Evolutionary conservation across 192 early-diverging fungal species (phyloP).

Genomic region (Backusella australiensis): DNA sequence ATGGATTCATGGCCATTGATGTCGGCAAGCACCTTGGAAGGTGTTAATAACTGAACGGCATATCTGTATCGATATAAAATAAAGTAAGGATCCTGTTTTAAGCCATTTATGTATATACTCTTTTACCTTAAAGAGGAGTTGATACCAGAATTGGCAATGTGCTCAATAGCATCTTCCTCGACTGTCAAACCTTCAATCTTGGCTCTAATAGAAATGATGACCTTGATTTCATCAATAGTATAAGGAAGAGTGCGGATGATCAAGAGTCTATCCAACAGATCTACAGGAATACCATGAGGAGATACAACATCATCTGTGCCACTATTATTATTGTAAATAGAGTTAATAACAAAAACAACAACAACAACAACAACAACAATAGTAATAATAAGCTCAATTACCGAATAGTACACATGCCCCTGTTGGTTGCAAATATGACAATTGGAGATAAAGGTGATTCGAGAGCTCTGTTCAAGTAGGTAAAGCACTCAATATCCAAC

Average conservation of each 20-base stretch:
- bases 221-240: constrained; percentile 83
- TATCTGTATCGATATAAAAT: constrained; percentile 50
- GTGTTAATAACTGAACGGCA: constrained; percentile 93
- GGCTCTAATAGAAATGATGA: constrained; percentile 91
- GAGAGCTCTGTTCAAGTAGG: constrained; percentile 96
- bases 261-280: constrained; percentile 92
- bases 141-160: constrained; percentile 82
- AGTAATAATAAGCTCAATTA: background rate
- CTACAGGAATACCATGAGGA: constrained; percentile 95
- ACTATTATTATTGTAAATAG: constrained; percentile 37
- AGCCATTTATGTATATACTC: background rate
- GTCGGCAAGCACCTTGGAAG: constrained; percentile 81
- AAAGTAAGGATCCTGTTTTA: background rate
- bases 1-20: constrained; percentile 85
- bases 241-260: constrained; percentile 97
- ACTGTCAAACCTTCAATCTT: constrained; percentile 85
- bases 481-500: constrained; percentile 99
- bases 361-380: too few species aligned
- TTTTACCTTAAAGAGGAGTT: constrained; percentile 82
- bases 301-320: constrained; percentile 77
- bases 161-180: constrained; percentile 72
- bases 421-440: constrained; percentile 96
- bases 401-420: constrained; percentile 41
- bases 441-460: constrained; percentile 95
- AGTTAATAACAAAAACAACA: too few species aligned